Conservation (phyloP, 2,329 filamentous ascomycete species). For the Aspergillus tamarii region DNA sequence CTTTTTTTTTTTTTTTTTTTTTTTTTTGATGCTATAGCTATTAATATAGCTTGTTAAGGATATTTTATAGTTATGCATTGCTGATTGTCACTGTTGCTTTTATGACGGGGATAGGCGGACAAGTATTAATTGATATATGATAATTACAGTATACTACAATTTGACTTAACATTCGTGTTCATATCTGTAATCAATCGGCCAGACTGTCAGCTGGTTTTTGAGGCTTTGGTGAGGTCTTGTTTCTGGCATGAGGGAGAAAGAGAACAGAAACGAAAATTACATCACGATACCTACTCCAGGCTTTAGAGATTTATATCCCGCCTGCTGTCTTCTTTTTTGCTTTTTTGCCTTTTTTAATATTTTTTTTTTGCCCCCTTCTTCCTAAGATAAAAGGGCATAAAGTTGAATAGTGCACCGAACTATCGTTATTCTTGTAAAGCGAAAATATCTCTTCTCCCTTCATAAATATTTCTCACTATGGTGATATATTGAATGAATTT, state of each 20-base stretch:
- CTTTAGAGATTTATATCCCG: neutral
- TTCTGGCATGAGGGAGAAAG: neutral
- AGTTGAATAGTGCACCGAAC: neutral
- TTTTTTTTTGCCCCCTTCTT: no score
- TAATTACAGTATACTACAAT: no score
- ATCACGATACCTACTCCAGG: neutral
- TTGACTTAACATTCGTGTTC: neutral
- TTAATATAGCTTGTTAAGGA: neutral
- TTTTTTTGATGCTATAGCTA: neutral
- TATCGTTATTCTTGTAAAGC: neutral
- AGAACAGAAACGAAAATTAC: neutral
- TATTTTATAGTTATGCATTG: neutral
- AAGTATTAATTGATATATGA: neutral
- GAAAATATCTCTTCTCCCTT: neutral
- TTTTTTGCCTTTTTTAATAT: neutral
- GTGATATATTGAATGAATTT: conserved; percentile 1
- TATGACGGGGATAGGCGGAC: neutral
- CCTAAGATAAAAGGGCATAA: neutral
- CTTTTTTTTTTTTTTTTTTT: neutral
- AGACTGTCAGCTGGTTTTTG: neutral
- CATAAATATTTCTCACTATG: neutral
- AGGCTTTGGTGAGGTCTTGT: neutral
- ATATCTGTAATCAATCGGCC: neutral
- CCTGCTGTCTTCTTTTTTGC: neutral
- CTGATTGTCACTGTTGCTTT: neutral